These are phyloP conservation scores for Candida pseudofarinosa DNA, from an alignment of 805 yeast genomes.

Conservation along the genomic window DNA sequence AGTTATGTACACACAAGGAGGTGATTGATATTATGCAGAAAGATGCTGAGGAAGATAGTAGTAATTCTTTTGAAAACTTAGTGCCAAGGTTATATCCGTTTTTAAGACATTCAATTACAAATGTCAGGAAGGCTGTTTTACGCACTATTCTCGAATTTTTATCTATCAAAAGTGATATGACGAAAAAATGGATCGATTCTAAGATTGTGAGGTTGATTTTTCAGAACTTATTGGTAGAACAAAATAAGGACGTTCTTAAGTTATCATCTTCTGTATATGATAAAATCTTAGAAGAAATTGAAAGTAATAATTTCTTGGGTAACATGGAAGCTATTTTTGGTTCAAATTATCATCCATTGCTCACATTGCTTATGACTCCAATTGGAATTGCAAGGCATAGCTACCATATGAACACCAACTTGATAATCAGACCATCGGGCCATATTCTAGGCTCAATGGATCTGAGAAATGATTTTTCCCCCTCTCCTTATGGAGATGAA, in stretches of 20 bases:
- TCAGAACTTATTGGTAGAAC: conserved; percentile 88
- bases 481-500: conserved; percentile 6
- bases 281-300: conserved; percentile 47
- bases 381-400: conserved; percentile 89
- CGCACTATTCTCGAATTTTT: conserved; percentile 77
- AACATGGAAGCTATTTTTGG: conserved; percentile 50
- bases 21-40: conserved; percentile 70
- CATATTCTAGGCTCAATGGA: conserved; percentile 25
- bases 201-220: conserved; percentile 69
- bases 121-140: conserved; percentile 85
- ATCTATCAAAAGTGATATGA: conserved; percentile 45
- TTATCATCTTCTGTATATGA: conserved; percentile 62
- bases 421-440: conserved; percentile 80
- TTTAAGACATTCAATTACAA: conserved; percentile 86
- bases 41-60: conserved; percentile 48
- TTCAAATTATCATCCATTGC: conserved; percentile 55
- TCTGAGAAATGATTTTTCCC: background rate
- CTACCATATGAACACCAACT: conserved; percentile 74
- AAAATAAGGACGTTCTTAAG: conserved; percentile 65
- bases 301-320: conserved; percentile 24
- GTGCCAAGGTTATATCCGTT: conserved; percentile 94
- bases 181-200: conserved; percentile 74
- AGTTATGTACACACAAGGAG: conserved; percentile 74
- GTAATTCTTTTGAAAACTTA: conserved; percentile 61
- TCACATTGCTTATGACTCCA: conserved; percentile 81